Conservation (phyloP, 805 yeast species). For the Lachancea cidri region DNA sequence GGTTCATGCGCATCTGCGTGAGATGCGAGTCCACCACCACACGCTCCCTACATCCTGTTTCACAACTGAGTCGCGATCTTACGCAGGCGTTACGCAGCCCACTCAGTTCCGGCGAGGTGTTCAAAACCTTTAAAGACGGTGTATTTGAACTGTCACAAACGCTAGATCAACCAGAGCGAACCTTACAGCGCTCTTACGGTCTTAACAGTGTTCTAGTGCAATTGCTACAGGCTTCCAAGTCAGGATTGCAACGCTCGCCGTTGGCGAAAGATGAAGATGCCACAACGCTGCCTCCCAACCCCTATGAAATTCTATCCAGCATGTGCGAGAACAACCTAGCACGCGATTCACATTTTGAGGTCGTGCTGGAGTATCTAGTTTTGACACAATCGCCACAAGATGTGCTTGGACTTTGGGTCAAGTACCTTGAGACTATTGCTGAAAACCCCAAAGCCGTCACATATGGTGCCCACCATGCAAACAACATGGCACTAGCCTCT, state of each 20-base stretch:
- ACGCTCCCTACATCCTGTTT: conserved; percentile 13
- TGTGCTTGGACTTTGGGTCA: conserved; percentile 31
- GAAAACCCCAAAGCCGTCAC: conserved; percentile 7
- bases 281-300: conserved; percentile 12
- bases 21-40: conserved; percentile 6
- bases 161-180: conserved; percentile 10
- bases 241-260: conserved; percentile 2
- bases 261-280: conserved; percentile 3
- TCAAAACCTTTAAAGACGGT: conserved; percentile 11
- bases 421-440: conserved; percentile 19
- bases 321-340: conserved; percentile 24
- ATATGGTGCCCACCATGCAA: conserved; percentile 14
- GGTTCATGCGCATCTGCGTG: conserved; percentile 1
- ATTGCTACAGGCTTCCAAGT: conserved; percentile 14
- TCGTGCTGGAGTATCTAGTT: conserved; percentile 21
- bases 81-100: conserved; percentile 8
- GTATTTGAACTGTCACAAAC: conserved; percentile 12
- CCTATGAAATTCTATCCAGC: conserved; percentile 24
- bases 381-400: conserved; percentile 20
- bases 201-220: conserved; percentile 15
- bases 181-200: conserved; percentile 17
- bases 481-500: conserved; percentile 20
- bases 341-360: conserved; percentile 26
- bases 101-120: conserved; percentile 9
- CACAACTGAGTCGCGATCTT: conserved; percentile 13